Evolutionary conservation across 805 yeast genomes (phyloP), one percentile per base, ranked within the genome.

Genomic region (Candida lessepsii): DNA sequence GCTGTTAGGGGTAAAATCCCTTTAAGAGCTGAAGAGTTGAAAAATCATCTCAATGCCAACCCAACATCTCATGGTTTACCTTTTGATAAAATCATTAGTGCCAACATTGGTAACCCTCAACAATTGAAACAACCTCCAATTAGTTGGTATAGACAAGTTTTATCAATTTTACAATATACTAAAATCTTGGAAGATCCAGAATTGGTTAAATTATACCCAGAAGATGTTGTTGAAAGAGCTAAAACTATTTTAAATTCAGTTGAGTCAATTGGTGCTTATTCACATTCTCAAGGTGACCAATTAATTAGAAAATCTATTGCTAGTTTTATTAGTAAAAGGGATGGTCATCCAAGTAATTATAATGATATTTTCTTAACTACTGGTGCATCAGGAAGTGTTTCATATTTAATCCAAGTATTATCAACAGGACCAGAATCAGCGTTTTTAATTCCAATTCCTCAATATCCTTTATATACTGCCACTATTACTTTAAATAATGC

Each of bases 91-190:
- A 86, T 93, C 53, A 84, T 95, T 58, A 82, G 80, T 54, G 93
- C 96, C 48, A 93, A 93, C 60, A 93, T 93, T 47, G 99, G 99
- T 21, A 93, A 93, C 60, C 99, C 99, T 2, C 99, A 93, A 64
- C 98, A 91, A 60, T 73, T 93, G 57, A 91, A 88, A 51, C 99
- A 93, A 63, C 76, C 81, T 54, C 99, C 99, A 1, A 71, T 93
- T 52, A 86, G 96, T n/a, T 93, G 93, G 70, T 90, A 88, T 64
- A 77, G 99, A 53, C 95, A 90, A 59, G 96, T 90, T 3, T 68
- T 91, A 44, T 78, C 97, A 0, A 62, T 90, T 31, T 66, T 91
- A 51, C 96, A 93, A 65, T 84, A 86, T 60, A 98, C 99, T 1
- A 76, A 72, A 21, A 62, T 90, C 37, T 52, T 90, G 30, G 38